phyloP scores from a whole-genome alignment of 768 basidiomycete genomes.

The Tylopilus rubrobrunneus region DNA sequence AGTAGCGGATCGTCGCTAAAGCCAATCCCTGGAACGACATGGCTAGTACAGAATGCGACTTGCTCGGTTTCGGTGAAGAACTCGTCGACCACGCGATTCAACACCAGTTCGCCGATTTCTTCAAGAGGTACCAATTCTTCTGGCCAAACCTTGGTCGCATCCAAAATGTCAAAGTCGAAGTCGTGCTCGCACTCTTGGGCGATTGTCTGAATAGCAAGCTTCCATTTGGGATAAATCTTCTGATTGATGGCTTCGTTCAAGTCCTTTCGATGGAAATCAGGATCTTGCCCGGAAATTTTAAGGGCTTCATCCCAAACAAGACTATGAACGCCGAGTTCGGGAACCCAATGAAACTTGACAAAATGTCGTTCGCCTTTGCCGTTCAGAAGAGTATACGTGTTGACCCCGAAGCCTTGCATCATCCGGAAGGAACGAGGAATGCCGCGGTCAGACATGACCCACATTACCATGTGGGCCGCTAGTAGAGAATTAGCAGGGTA shows the following conservation, averaged over 20 bases:
- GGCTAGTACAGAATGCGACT: conserved; percentile 78
- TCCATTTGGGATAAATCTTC: conserved; percentile 73
- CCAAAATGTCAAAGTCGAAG: conserved; percentile 85
- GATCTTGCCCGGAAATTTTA: conserved; percentile 80
- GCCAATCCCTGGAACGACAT: conserved; percentile 59
- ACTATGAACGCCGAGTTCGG: conserved; percentile 79
- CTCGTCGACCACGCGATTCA: conserved; percentile 62
- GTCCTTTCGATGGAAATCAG: conserved; percentile 89
- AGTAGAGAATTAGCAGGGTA: conserved; percentile 15
- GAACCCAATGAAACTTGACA: conserved; percentile 85
- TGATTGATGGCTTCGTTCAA: conserved; percentile 76
- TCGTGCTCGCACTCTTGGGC: conserved; percentile 69
- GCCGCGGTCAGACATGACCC: conserved; percentile 81
- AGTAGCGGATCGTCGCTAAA: conserved; percentile 77
- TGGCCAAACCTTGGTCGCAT: conserved; percentile 84
- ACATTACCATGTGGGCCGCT: conserved; percentile 76
- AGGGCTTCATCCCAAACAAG: conserved; percentile 89
- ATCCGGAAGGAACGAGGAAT: conserved; percentile 83
- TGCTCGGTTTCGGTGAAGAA: conserved; percentile 89
- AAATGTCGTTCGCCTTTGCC: conserved; percentile 63
- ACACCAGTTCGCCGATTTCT: conserved; percentile 70
- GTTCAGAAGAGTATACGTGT: conserved; percentile 78
- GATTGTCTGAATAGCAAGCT: conserved; percentile 63
- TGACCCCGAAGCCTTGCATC: conserved; percentile 90
- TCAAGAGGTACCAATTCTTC: conserved; percentile 76